Base-by-base conservation (phyloP, 2,329 filamentous ascomycete species). In the Aspergillus calidoustus region DNA sequence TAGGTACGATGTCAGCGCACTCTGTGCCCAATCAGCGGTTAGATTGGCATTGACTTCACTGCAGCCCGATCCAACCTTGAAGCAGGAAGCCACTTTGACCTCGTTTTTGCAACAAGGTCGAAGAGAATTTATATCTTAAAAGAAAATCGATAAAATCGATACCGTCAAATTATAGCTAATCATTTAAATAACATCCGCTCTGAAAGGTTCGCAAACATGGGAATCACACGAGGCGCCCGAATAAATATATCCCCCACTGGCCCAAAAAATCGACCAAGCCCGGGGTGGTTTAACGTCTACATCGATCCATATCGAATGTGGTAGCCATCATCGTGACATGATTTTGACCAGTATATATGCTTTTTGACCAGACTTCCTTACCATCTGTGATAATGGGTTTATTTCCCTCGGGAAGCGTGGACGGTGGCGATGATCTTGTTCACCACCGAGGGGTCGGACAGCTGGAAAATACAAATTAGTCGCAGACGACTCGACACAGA, bases 401-500 rank as follows among this genome's bases (percentile, higher is more conserved):
- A 80, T 69, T 79, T 80, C 69, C 77, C 77, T 64, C 76, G 76
- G 41, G 77, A 72, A 53, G 72, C 70, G 59, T 94, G 90, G 57
- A 97, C 94, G 51, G 84, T 87, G 65, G 86, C 80, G 76, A 98
- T 97, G 74, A 99, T 97, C 82, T 89, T 94, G 52, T 90, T 88
- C 28, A 99, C 94, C 25, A 98, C 89, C 63, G 83, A 87, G 51
- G 95, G 95, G 77, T 99, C 93, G 63, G 92, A 95, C 56, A 98
- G 86, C 89, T 96, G 49, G 8, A 11, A 23, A 38, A 19, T 25
- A 47, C 34, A 7, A n/a, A 31, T 58, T 50, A 57, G 55, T 25
- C 13, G 15, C 25, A 47, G 17, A 7, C 6, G 43, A 43, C 15
- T 11, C 17, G 43, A 31, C 19, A 38, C n/a, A 11, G 56, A 48